Conservation (phyloP, 495 filamentous ascomycete genomes). For the Aspergillus saccharolyticus region DNA sequence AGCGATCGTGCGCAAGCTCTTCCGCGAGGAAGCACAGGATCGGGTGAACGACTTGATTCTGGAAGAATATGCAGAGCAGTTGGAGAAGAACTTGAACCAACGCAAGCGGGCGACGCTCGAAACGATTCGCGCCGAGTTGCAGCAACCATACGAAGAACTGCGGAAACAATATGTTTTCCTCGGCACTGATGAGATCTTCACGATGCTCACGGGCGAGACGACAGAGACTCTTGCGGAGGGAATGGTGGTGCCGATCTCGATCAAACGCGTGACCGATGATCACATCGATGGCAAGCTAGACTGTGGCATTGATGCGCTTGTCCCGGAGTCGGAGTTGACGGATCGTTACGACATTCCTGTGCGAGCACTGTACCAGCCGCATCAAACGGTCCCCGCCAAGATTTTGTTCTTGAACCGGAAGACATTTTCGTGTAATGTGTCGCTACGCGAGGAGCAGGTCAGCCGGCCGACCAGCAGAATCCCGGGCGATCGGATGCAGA, state of each 20-base stretch:
- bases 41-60: slow-evolving; percentile 94
- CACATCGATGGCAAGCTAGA: slow-evolving; percentile 90
- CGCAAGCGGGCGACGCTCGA: slow-evolving; percentile 94
- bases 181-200: slow-evolving; percentile 78
- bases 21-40: slow-evolving; percentile 86
- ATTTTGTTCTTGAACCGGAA: slow-evolving; percentile 79
- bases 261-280: slow-evolving; percentile 82
- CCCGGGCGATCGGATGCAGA: slow-evolving; percentile 57
- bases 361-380: slow-evolving; percentile 55
- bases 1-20: slow-evolving; percentile 85
- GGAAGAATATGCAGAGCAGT: slow-evolving; percentile 93
- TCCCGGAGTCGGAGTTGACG: slow-evolving; percentile 67
- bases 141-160: slow-evolving; percentile 89
- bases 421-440: slow-evolving; percentile 72
- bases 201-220: slow-evolving; percentile 94
- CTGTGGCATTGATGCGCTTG: slow-evolving; percentile 85
- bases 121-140: slow-evolving; percentile 89
- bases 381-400: slow-evolving; percentile 85
- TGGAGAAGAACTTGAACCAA: slow-evolving; percentile 88
- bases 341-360: slow-evolving; percentile 54
- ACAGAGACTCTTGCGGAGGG: slow-evolving; percentile 72
- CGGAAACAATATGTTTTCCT: slow-evolving; percentile 72
- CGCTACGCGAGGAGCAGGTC: slow-evolving; percentile 74
- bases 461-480: slow-evolving; percentile 61
- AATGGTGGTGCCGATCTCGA: slow-evolving; percentile 87